These are phyloP conservation scores for Coleophoma cylindrospora DNA, from an alignment of 2,329 filamentous ascomycete species.

Conservation along the genomic window DNA sequence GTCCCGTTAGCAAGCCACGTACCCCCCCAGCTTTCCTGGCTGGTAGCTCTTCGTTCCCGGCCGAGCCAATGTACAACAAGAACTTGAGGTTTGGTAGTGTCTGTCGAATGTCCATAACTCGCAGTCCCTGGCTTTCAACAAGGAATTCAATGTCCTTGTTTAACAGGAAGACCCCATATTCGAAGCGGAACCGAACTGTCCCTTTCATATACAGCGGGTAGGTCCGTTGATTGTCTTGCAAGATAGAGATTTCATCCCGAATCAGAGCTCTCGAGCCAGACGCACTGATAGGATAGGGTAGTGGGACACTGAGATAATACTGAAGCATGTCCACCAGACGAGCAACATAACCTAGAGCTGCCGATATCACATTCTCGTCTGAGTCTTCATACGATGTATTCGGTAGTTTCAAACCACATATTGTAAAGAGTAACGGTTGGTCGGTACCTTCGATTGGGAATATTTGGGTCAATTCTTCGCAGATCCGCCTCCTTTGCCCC, in stretches of 20 bases:
- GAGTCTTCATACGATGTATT: constrained; percentile 72
- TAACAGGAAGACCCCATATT: constrained; percentile 93
- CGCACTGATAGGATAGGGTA: constrained; percentile 75
- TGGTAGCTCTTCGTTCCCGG: constrained; percentile 61
- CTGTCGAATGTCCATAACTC: constrained; percentile 84
- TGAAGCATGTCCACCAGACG: constrained; percentile 72
- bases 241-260: constrained; percentile 65
- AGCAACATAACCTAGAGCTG: constrained; percentile 75
- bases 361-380: constrained; percentile 69
- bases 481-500: constrained; percentile 84
- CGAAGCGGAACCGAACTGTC: constrained; percentile 80
- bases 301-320: constrained; percentile 71
- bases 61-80: constrained; percentile 81
- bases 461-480: constrained; percentile 73
- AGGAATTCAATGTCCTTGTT: constrained; percentile 87
- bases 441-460: constrained; percentile 71
- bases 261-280: constrained; percentile 72
- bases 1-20: constrained; percentile 48
- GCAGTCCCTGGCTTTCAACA: constrained; percentile 62
- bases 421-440: constrained; percentile 73
- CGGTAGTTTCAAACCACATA: constrained; percentile 71
- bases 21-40: constrained; percentile 58
- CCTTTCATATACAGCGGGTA: constrained; percentile 79
- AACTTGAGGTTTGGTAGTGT: constrained; percentile 94
- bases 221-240: constrained; percentile 45